Base-by-base conservation (phyloP, 805 yeast genomes). In the Zygotorulaspora chibaensis region DNA sequence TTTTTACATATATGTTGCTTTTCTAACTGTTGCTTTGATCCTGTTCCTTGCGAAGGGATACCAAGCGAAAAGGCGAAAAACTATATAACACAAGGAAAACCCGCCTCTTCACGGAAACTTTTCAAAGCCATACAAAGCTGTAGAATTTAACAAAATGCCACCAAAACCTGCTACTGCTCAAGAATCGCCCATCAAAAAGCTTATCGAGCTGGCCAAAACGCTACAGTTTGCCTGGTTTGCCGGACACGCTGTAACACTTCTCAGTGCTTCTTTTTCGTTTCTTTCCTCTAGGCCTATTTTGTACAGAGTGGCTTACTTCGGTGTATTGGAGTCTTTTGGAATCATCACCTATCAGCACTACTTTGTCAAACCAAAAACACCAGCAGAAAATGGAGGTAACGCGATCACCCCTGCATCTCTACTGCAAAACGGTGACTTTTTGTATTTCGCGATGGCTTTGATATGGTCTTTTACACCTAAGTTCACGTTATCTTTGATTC, bases 201-300 rank as follows among this genome's bases (percentile, higher is more conserved):
- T 59, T 3, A 28, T 54, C n/a, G 45, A 47, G 25, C 44, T 62
- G 27, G 50, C 65, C 20, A 59, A 75, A 65, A 72, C 81, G 12
- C 63, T 77, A 46, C 90, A 87, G 65, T 84, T 85, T 55, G 81
- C 79, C 4, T 89, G 96, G 96, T 86, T 86, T 63, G 57, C 62
- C 10, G 83, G 84, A 38, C 85, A 81, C 54, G 63, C 69, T n/a
- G 52, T 68, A 38, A 79, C 79, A 3, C 62, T 80, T 16, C 23
- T 66, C 9, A 71, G 70, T 40, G 63, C 70, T n/a, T 35, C 66
- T 8, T 51, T 71, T 40, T 80, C 72, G 52, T 53, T 67, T 25
- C 41, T 69, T 29, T 42, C 59, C n/a, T 60, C 73, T 52, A 71
- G 73, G 38, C 43, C 55, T 10, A 51, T 69, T 44, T 74, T 83